Evolutionary conservation across 163 green algal species (phyloP).

Genomic region (Chlorella variabilis): DNA sequence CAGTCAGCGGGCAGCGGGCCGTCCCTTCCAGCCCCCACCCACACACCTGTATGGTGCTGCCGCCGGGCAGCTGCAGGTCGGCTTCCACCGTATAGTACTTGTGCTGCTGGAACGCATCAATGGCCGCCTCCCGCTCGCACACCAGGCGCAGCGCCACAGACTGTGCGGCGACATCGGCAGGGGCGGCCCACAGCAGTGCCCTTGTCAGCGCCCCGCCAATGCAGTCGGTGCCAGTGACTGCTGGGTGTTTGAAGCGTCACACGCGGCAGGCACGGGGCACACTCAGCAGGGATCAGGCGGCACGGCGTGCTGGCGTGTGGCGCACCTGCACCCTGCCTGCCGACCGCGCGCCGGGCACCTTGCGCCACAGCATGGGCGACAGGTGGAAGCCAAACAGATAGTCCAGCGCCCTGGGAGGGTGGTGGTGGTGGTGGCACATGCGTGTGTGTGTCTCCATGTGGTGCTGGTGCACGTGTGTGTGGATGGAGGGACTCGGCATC

Average conservation of each 20-base stretch:
- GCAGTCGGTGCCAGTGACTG: no score
- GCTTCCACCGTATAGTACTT: slow-evolving; percentile 83
- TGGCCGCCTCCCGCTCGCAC: slow-evolving; percentile 81
- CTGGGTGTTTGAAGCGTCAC: no score
- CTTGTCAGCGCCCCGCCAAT: not conserved
- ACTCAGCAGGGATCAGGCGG: no score
- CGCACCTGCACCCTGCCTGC: slow-evolving; percentile 77
- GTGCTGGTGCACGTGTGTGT: no score
- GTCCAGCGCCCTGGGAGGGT: slow-evolving; percentile 76
- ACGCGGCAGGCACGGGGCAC: no score
- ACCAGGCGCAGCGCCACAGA: slow-evolving; percentile 88
- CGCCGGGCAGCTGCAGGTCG: slow-evolving; percentile 41
- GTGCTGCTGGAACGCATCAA: slow-evolving; percentile 67
- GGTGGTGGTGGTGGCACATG: no score
- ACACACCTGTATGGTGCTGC: slow-evolving; percentile 37
- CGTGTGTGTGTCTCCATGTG: no score
- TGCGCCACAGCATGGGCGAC: slow-evolving; percentile 91
- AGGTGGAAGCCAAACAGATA: slow-evolving; percentile 93
- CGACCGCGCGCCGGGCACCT: slow-evolving; percentile 78
- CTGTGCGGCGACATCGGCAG: no score
- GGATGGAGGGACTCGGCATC: no score
- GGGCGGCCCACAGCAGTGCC: no score
- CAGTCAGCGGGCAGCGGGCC: not conserved
- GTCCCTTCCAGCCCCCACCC: not conserved
- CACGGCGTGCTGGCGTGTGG: no score